phyloP scores from a whole-genome alignment of 2,329 filamentous ascomycete genomes.

The Neofusicoccum sp. region DNA sequence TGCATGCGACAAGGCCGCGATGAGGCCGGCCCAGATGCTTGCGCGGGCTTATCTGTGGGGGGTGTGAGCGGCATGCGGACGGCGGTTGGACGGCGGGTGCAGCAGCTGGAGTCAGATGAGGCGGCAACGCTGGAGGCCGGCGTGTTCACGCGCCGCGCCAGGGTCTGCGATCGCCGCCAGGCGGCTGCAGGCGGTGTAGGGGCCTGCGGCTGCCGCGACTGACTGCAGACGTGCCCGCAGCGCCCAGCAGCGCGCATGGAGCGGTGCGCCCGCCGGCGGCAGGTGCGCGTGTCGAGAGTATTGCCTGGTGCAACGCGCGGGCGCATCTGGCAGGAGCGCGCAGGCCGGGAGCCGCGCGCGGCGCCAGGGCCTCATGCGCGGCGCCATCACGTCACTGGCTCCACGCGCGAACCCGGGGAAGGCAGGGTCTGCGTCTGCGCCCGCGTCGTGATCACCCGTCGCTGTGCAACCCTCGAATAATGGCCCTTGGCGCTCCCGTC shows the following conservation, averaged over 20 bases:
- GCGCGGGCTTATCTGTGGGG: slow-evolving; percentile 3
- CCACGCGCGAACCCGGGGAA: slow-evolving; percentile 5
- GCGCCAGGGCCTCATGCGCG: too few species aligned
- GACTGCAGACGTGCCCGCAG: not conserved
- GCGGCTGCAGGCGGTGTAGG: slow-evolving; percentile 4
- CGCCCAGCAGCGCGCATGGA: too few species aligned
- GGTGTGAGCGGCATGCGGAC: not conserved
- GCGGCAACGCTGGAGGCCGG: not conserved
- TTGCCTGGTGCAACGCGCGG: too few species aligned
- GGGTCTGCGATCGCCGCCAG: slow-evolving; percentile 7
- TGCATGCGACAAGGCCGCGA: not conserved
- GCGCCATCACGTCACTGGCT: not conserved
- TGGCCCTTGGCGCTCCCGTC: too few species aligned
- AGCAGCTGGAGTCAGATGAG: not conserved
- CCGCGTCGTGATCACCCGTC: too few species aligned
- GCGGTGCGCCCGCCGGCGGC: not conserved
- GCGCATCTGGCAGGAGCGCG: too few species aligned
- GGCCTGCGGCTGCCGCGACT: slow-evolving; percentile 8
- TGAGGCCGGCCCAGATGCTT: not conserved
- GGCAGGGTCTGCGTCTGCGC: not conserved
- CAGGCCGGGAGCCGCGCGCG: too few species aligned
- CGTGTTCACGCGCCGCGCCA: slow-evolving; percentile 3
- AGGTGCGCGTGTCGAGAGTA: not conserved
- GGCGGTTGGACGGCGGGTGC: not conserved
- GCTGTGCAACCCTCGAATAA: too few species aligned